Base-by-base conservation (phyloP, 768 basidiomycete genomes). In the Gloeostereum incarnatum region DNA sequence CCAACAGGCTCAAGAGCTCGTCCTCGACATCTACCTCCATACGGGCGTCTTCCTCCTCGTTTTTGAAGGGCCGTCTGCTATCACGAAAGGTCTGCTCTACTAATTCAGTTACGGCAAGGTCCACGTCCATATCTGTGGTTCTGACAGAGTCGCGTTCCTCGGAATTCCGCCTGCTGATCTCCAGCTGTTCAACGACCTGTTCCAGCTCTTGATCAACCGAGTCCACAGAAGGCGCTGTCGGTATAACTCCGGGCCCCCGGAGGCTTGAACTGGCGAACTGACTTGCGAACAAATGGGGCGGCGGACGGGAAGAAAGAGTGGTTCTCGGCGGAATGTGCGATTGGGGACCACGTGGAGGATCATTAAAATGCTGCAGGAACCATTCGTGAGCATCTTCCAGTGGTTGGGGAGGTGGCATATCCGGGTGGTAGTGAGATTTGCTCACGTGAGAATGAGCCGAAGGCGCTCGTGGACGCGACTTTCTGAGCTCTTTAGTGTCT, bases 1-100 rank as follows among this genome's bases (percentile, higher is more conserved):
- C 82, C 21, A 86, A 61, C 18, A 86, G 61, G 48, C 80, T 81
- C 41, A 84, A 64, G 35, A 85, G 56, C 56, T 85, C 83, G 45
- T 81, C 73, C 41, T 81, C 78, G 17, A 78, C 69, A 39, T 78
- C 40, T 7, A 24, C 9, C 24, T 43, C 23, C 11, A 20, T 38
- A 17, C 33, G 11, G 16, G 51, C 46, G 37, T 51, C 49, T 21
- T 56, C 52, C 13, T 42, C 31, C 39, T 59, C 51, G 31, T 25
- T 19, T 18, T 16, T 9, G 13, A 36, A 13, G 22, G 13, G 5
- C 49, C 26, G 20, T 43, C 45, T 6, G 45, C 45, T 52, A 11
- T 46, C 48, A 24, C 60, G 58, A 36, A 66, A 41, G 8, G 65
- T 66, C 36, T 67, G 64, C 17, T 57, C 59, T 9, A 72, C 68